Evolutionary conservation across 495 filamentous ascomycete species (phyloP).

Genomic region (Neurospora sp.): DNA sequence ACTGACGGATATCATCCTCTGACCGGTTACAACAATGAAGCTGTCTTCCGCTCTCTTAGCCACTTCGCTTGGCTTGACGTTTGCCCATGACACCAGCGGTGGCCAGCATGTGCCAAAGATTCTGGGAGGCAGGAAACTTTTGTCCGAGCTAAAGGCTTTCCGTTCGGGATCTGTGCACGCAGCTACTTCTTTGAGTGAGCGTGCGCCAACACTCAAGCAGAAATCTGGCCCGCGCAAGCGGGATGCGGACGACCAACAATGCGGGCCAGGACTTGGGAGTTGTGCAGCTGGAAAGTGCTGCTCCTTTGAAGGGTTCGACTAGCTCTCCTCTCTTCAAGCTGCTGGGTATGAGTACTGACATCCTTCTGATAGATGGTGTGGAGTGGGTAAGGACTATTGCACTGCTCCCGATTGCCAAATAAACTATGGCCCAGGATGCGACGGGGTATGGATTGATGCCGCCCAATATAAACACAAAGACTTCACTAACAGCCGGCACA

Average conservation of each 20-base stretch:
- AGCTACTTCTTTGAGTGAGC: background rate
- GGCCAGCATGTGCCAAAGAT: constrained; percentile 26
- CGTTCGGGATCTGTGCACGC: constrained; percentile 1
- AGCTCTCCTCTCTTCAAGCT: constrained; percentile 2
- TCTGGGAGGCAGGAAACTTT: constrained; percentile 25
- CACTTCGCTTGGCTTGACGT: constrained; percentile 12
- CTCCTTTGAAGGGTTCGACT: constrained; percentile 46
- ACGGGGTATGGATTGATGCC: constrained; percentile 32
- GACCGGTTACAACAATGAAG: constrained; percentile 21
- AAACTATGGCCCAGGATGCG: constrained; percentile 54
- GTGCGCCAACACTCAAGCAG: constrained; percentile 1
- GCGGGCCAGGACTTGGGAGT: constrained; percentile 32
- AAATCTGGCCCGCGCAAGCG: constrained; percentile 4
- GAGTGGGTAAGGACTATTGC: constrained; percentile 51
- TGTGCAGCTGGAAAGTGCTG: constrained; percentile 54
- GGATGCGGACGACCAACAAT: constrained; percentile 19
- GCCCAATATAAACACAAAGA: too few species aligned
- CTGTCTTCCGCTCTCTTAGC: constrained; percentile 18
- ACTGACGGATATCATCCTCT: background rate
- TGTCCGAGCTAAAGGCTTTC: constrained; percentile 18
- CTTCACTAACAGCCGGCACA: constrained; percentile 6
- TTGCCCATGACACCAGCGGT: constrained; percentile 21
- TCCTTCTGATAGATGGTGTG: constrained; percentile 42
- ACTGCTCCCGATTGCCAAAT: constrained; percentile 59
- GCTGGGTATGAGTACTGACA: constrained; percentile 20